Percentiles rank a stretch among this genome's conserved stretches.
These are phyloP conservation scores for Oenanthe sinensis DNA, from an alignment of 129 eudicot species.

Conservation along the genomic window DNA sequence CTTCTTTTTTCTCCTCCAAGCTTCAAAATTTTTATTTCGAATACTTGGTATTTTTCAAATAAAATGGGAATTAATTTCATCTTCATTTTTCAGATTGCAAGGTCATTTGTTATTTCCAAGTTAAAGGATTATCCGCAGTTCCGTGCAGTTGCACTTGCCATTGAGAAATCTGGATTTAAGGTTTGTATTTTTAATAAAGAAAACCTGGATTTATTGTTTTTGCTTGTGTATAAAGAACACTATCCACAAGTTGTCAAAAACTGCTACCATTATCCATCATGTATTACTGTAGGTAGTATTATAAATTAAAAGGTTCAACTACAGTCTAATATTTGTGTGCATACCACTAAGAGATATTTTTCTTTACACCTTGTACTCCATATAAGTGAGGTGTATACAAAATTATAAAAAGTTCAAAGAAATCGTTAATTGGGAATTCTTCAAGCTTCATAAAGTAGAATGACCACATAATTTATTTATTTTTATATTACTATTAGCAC, in stretches of 20 bases:
- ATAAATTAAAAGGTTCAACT: too few species aligned
- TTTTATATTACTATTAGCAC: too few species aligned
- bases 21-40: background rate
- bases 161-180: conserved; percentile 83
- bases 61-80: background rate
- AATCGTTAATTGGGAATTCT: too few species aligned
- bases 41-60: background rate
- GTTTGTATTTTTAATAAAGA: conserved; percentile 15
- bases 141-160: conserved; percentile 77
- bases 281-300: background rate
- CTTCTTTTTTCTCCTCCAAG: background rate
- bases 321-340: too few species aligned
- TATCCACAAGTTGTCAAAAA: background rate
- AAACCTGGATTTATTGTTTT: conserved; percentile 65
- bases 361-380: too few species aligned
- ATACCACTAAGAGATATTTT: too few species aligned
- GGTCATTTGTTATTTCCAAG: conserved; percentile 71
- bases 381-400: too few species aligned
- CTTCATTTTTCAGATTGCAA: conserved; percentile 50
- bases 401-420: too few species aligned
- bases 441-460: too few species aligned
- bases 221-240: background rate
- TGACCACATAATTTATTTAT: too few species aligned
- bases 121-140: conserved; percentile 81
- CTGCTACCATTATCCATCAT: background rate